Conservation (phyloP, 2,329 filamentous ascomycete genomes). For the Monascus ruber region DNA sequence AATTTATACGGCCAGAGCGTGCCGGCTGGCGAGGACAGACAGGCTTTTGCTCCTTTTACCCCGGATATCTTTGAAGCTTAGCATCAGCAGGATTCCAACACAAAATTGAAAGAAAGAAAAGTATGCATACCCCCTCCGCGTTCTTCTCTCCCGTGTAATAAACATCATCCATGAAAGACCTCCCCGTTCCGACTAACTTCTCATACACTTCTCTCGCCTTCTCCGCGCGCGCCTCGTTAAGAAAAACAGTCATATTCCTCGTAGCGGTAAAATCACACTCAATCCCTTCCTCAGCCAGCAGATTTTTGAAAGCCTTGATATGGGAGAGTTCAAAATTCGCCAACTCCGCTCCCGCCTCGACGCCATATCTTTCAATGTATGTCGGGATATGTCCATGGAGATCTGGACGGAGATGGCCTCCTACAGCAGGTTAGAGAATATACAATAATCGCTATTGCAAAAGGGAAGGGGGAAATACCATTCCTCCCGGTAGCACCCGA, state of each 20-base stretch:
- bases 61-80: conserved; percentile 19
- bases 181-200: conserved; percentile 15
- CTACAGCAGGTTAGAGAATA: background rate
- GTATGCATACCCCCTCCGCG: conserved; percentile 19
- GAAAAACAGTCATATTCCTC: conserved; percentile 31
- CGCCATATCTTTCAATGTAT: conserved; percentile 25
- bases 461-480: conserved; percentile 11
- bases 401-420: conserved; percentile 34
- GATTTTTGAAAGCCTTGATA: conserved; percentile 30
- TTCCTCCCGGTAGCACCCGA: conserved; percentile 37
- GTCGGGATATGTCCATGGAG: conserved; percentile 30
- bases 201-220: conserved; percentile 18
- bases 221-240: conserved; percentile 22
- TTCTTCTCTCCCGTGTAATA: conserved; percentile 13
- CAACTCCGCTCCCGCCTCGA: conserved; percentile 27
- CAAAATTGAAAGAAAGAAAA: background rate
- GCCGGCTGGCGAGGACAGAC: conserved; percentile 25
- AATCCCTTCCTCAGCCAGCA: conserved; percentile 32
- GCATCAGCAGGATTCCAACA: background rate
- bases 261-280: conserved; percentile 36
- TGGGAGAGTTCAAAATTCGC: conserved; percentile 33
- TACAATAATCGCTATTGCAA: background rate
- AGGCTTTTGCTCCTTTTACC: conserved; percentile 29
- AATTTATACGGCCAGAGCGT: conserved; percentile 62
- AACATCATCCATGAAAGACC: conserved; percentile 23